Evolutionary conservation across 1,139 yeast species (phyloP), one percentile per base, ranked within the genome.

Genomic region (Diutina catenulata): DNA sequence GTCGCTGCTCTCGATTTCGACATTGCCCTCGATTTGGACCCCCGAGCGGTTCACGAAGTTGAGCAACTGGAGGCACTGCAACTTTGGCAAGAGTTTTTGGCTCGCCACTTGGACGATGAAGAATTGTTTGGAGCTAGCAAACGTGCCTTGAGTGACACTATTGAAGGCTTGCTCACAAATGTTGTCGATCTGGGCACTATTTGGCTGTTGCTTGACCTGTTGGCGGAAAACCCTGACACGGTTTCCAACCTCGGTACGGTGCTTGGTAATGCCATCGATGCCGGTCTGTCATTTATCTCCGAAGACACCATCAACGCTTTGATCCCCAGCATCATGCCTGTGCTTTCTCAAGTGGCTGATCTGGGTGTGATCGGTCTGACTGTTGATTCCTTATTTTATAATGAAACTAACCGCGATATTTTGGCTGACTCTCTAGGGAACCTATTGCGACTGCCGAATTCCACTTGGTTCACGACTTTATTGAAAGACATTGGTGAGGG

Each of bases 401-500:
- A 15, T n/a, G 13, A 32, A n/a, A n/a, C 24, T 13, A 19, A 31
- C 26, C 21, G 39, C 22, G 15, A 26, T 8, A 20, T 36, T 31
- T 26, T 38, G 28, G 36, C 40, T 42, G 38, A 48, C 49, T 32
- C 38, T 39, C 40, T 39, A 14, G 49, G 49, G 26, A 43, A 41
- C 19, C 31, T 36, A 32, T 27, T 33, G 36, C 19, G 41, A 29
- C 42, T 7, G 38, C 33, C 5, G 39, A 41, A 11, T 21, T 40
- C 10, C 37, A 27, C 18, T 35, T 36, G 19, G 31, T 43, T 29
- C 13, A 15, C 25, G 22, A 20, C 10, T n/a, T 39, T 19, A 15
- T 39, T 39, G 32, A 49, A 47, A 41, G 45, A 40, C 10, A 45
- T 49, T 7, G 43, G 49, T 27, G 29, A 45, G 24, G 41, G 53